Base-by-base conservation (phyloP, 495 filamentous ascomycete genomes). In the Neurospora cerealis region DNA sequence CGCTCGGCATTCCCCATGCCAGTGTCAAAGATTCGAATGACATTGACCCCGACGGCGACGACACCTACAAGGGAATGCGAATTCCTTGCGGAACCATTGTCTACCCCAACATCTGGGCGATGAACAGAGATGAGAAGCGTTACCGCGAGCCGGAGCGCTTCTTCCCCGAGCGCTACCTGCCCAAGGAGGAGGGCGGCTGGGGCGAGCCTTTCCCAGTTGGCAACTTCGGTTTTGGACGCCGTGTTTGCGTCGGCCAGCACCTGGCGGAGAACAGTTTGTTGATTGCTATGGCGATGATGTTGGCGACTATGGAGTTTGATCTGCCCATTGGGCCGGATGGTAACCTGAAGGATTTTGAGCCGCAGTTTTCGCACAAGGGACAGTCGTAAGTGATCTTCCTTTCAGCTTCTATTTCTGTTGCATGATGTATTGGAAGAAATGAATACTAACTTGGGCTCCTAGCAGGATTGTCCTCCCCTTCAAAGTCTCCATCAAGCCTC, bases 1-100 rank as follows among this genome's bases (percentile, higher is more conserved):
- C 88, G 1, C 82, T 88, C 28, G 88, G 89, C 24, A 81, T 92
- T 40, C 87, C 90, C 0, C 91, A 93, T 74, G 80, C 81, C 7
- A 83, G 85, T 3, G 78, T 79, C 17, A 66, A 66, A 9, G 54
- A 66, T 60, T 24, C 21, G 2, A 36, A 17, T 28, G 54, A 66
- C 54, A 66, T 66, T 1, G 54, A 66, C 54, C 28, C 54, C 7
- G 54, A 66, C 1, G 78, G 85, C 13, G 89, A 91, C 73, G 87
- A 91, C 71, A 77, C 79, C 21, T 85, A 86, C 73, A 77, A 86
- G 0, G 86, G 83, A 19, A 85, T 83, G 80, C 81, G 81, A 70
- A 85, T 87, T 71, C 86, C 86, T 1, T 82, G 80, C 72, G 84
- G 83, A 46, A 83, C 85, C 1, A 79, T 83, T 37, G 79, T 88